Base-by-base conservation (phyloP, 352 stramenopile species). In the Globisporangium nagaii region DNA sequence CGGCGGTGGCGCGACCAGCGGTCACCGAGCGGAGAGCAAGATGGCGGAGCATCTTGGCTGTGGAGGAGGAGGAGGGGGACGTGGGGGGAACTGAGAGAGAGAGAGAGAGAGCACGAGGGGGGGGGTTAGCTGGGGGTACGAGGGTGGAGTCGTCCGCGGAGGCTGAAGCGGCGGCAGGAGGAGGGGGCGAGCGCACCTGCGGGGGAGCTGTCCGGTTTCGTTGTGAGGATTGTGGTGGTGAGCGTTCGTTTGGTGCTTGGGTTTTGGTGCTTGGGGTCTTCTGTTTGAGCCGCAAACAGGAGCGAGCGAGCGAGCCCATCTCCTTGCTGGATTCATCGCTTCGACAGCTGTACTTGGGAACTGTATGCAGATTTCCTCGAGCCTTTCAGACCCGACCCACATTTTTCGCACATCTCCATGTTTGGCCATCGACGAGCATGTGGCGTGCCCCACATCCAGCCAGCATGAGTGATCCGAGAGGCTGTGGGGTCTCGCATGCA, bases 21-120 rank as follows among this genome's bases (percentile, higher is more conserved):
- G 35, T 32, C 25, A 62, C 39, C 56, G 56, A 43, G 25, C 56
- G 56, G 31, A 52, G 40, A 19, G 56, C 56, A 24, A 57, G 34
- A 17, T 47, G 48, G 46, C 56, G 56, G 56, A 62, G 31, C 56
- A 62, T 62, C 15, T 34, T 52, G 30, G 44, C n/a, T n/a, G n/a
- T 6, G 17, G n/a, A n/a, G n/a, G n/a, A 43, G 19, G n/a, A 12
- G 31, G 12, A 15, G 34, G 13, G 34, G 15, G 15, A n/a, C 19
- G 22, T 15, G 35, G 35, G 35, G 12, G 24, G 17, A 48, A 24
- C 42, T 48, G 42, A 17, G 43, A 25, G 15, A 28, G 42, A 48
- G 39, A 45, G 41, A 47, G 20, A 19, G 36, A 11, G 35, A 15
- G 36, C n/a, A 42, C 36, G 17, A 24, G 36, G 36, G 36, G 36